Base-by-base conservation (phyloP, 1,284 basidiomycete genomes). In the Boletellus deceptivus region DNA sequence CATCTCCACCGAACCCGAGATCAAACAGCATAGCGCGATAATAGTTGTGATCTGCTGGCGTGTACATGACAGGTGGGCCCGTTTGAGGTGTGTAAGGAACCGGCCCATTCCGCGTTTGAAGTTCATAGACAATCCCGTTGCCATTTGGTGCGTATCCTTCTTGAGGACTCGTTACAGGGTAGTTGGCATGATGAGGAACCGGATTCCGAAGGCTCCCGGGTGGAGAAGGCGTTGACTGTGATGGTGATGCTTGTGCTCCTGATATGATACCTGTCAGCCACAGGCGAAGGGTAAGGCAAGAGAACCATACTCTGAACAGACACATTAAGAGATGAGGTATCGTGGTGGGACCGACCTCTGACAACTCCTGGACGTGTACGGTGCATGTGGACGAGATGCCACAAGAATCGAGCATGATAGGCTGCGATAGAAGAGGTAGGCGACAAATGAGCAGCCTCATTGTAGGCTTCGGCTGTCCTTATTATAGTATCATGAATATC, bases 351-450 rank as follows among this genome's bases (percentile, higher is more conserved):
- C 29, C 59, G 68, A 50, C 76, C 73, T 54, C 65, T 69, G 42
- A 68, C 55, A 72, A 72, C 55, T 53, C 63, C 61, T 71, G 64
- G 75, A 48, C 79, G 78, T 48, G 73, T 67, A 59, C 78, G 78
- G 60, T 81, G 75, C 54, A 77, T 73, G 57, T 89, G 74, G 24
- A 90, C 75, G 42, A 91, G 73, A 48, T 78, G 81, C 59, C 80
- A 79, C 40, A 91, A 72, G 71, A 91, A 91, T 38, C 88, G 83
- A 37, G 86, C 79, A 60, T 91, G 89, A 58, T 83, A 82, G 33
- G 79, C 77, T 9, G 84, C 82, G 24, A 80, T 76, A 20, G 79
- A 79, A 37, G 79, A 81, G 11, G 79, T 77, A 17, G 78, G 77
- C n/a, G 82, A 82, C 52, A 79, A 69, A 38, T 75, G 68, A 6